Conservation (phyloP, 2,329 filamentous ascomycete species). For the Orbilia javanica region DNA sequence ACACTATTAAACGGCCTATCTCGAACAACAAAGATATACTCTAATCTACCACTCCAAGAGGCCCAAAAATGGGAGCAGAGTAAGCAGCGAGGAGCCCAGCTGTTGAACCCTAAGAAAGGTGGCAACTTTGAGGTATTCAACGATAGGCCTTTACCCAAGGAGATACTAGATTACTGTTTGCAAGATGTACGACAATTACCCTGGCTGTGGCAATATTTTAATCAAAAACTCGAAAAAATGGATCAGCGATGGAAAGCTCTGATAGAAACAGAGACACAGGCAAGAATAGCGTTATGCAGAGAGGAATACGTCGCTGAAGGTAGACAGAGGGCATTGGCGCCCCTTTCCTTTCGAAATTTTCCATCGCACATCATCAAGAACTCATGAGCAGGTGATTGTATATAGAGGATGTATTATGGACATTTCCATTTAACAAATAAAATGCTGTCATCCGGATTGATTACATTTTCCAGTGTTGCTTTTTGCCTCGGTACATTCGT, state of each 20-base stretch:
- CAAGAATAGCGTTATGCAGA: not conserved
- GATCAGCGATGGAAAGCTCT: not conserved
- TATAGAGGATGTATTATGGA: too few species aligned
- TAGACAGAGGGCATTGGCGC: constrained; percentile 10
- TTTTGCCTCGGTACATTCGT: not conserved
- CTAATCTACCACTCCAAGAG: constrained; percentile 4
- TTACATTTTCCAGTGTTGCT: not conserved
- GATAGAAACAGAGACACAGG: not conserved
- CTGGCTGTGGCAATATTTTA: constrained; percentile 60
- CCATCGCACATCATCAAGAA: too few species aligned
- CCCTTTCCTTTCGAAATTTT: not conserved
- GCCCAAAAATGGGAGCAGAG: constrained; percentile 61
- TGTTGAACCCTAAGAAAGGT: constrained; percentile 67
- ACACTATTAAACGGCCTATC: not conserved
- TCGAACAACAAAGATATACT: not conserved
- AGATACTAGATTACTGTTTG: constrained; percentile 68
- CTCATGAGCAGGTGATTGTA: too few species aligned
- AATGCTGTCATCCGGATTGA: not conserved
- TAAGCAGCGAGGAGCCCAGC: constrained; percentile 65
- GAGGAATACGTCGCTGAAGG: not conserved
- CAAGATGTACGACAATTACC: constrained; percentile 68
- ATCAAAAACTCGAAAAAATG: not conserved
- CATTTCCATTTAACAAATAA: not conserved
- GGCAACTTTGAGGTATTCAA: constrained; percentile 69
- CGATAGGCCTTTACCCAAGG: constrained; percentile 65